phyloP scores from a whole-genome alignment of 345 rosid species.

The thale cress (Arabidopsis thaliana) region DNA sequence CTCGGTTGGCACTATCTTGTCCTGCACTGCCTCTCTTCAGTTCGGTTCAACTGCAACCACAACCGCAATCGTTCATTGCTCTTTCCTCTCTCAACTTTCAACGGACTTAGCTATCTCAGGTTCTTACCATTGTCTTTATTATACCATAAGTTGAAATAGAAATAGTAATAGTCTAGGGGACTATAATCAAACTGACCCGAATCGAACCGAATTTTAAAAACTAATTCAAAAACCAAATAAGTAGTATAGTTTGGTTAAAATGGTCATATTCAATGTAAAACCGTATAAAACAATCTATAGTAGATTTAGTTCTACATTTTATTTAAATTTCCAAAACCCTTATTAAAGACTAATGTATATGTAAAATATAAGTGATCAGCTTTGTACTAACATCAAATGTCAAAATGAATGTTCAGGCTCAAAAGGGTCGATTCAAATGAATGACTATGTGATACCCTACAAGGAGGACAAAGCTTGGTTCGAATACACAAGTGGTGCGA shows the following conservation, averaged over 20 bases:
- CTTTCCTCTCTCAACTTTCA: slow-evolving; percentile 57
- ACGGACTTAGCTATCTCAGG: slow-evolving; percentile 56
- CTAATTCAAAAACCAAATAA: background rate
- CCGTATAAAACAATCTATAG: background rate
- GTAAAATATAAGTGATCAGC: background rate
- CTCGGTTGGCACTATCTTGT: slow-evolving; percentile 62
- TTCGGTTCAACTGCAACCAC: slow-evolving; percentile 46
- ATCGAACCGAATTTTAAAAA: background rate
- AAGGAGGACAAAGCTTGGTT: slow-evolving; percentile 58
- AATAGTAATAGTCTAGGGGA: background rate
- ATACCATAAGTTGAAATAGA: background rate
- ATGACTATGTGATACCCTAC: slow-evolving; percentile 64
- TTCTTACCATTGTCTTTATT: slow-evolving; percentile 21
- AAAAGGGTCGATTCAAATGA: slow-evolving; percentile 55
- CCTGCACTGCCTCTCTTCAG: slow-evolving; percentile 65
- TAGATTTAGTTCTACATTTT: background rate
- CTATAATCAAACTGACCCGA: background rate
- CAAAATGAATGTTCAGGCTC: slow-evolving; percentile 46
- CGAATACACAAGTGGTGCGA: slow-evolving; percentile 54
- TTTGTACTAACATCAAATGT: background rate
- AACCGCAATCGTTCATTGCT: slow-evolving; percentile 60
- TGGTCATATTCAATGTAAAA: background rate
- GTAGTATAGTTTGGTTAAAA: background rate
- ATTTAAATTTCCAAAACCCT: background rate
- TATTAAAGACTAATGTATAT: background rate